Evolutionary conservation across 352 stramenopile species (phyloP).

Genomic region (Elongisporangium prolatum): DNA sequence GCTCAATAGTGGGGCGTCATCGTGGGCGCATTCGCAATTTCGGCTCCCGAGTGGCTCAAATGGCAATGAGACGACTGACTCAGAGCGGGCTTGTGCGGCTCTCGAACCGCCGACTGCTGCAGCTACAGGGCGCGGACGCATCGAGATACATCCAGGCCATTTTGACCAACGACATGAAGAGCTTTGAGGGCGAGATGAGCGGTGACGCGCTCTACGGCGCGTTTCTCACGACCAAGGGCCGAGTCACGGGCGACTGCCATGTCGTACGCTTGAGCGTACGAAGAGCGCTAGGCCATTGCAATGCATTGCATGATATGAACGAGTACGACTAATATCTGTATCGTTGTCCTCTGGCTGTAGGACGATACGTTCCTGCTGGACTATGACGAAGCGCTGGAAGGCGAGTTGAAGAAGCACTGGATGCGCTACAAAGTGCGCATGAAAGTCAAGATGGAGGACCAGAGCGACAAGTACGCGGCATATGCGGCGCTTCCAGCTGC

Average conservation of each 20-base stretch:
- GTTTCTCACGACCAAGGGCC: slow-evolving; percentile 78
- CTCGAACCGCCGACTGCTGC: slow-evolving; percentile 48
- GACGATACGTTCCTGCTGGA: slow-evolving; percentile 70
- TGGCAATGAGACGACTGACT: slow-evolving; percentile 19
- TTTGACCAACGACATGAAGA: slow-evolving; percentile 84
- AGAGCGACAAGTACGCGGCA: slow-evolving; percentile 39
- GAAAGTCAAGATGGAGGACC: slow-evolving; percentile 73
- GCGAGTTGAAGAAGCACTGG: slow-evolving; percentile 75
- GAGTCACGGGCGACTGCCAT: slow-evolving; percentile 71
- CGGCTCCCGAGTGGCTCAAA: background rate
- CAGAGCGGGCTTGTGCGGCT: slow-evolving; percentile 44
- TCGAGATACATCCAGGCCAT: slow-evolving; percentile 76
- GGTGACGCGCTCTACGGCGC: slow-evolving; percentile 69
- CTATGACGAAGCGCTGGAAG: slow-evolving; percentile 53
- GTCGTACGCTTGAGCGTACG: slow-evolving; percentile 56
- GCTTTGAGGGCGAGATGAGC: slow-evolving; percentile 20
- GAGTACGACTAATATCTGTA: background rate
- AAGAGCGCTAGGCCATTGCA: background rate
- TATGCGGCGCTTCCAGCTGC: slow-evolving; percentile 47
- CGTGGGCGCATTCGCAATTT: background rate
- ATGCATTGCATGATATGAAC: background rate
- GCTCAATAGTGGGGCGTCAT: background rate
- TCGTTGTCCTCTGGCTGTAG: slow-evolving; percentile 10
- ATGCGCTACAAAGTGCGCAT: slow-evolving; percentile 87
- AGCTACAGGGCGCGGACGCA: slow-evolving; percentile 66